Evolutionary conservation across 2,329 filamentous ascomycete species (phyloP).

Genomic region (Trichoderma pleuroti): DNA sequence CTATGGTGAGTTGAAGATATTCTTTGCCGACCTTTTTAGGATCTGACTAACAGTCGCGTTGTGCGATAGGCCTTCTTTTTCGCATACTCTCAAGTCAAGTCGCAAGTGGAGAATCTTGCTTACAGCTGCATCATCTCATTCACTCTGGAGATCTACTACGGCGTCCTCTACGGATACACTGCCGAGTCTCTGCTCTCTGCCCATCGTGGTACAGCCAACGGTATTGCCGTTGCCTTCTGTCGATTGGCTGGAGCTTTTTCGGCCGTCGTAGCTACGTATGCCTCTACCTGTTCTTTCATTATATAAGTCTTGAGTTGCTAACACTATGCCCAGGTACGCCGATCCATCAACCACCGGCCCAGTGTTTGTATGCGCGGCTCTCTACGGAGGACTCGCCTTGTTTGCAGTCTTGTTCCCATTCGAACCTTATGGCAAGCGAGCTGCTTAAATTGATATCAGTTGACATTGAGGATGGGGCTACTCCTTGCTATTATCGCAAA

Average conservation of each 20-base stretch:
- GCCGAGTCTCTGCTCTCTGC: conserved; percentile 50
- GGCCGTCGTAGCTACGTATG: conserved; percentile 57
- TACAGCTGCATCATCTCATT: conserved; percentile 38
- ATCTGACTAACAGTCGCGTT: not conserved
- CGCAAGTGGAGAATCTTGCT: conserved; percentile 28
- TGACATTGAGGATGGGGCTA: not conserved
- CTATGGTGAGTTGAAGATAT: conserved; percentile 24
- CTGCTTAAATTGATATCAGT: conserved; percentile 33
- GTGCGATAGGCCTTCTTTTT: conserved; percentile 35
- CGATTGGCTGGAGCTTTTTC: conserved; percentile 65
- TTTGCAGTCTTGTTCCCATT: conserved; percentile 54
- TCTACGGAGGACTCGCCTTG: conserved; percentile 58
- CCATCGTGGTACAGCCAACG: conserved; percentile 53
- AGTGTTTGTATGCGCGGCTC: conserved; percentile 60
- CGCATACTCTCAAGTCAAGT: conserved; percentile 36
- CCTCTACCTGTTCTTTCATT: not conserved
- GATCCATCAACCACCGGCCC: conserved; percentile 56
- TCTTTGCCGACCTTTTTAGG: not conserved
- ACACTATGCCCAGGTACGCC: conserved; percentile 27
- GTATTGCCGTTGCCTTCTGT: conserved; percentile 52
- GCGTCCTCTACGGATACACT: conserved; percentile 51
- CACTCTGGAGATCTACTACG: conserved; percentile 58
- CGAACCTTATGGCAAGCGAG: conserved; percentile 57
- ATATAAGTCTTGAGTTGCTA: not conserved
- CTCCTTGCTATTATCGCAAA: not conserved